Percentiles rank a stretch among this genome's conserved stretches.
phyloP scores from a whole-genome alignment of 257 asterid species.

The Jacaranda mimosifolia region DNA sequence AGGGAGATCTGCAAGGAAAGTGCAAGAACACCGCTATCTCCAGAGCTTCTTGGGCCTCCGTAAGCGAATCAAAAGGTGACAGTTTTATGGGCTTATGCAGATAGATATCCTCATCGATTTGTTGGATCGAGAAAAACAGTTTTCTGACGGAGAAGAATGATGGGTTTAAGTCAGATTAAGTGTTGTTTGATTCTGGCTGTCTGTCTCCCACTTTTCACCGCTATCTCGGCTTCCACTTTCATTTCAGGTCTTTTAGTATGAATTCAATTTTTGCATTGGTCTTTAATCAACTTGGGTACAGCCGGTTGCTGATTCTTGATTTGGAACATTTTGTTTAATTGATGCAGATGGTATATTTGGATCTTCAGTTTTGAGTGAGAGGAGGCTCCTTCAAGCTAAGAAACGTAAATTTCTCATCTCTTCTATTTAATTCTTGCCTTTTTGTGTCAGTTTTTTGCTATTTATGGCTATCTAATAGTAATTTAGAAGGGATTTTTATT shows the following conservation, averaged over 20 bases:
- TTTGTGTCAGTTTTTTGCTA: background rate
- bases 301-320: constrained; percentile 12
- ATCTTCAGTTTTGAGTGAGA: constrained; percentile 53
- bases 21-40: background rate
- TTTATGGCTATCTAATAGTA: background rate
- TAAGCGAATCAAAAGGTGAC: background rate
- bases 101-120: background rate
- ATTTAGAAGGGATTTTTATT: constrained; percentile 17
- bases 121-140: constrained; percentile 17
- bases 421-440: background rate
- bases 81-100: constrained; percentile 21
- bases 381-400: constrained; percentile 78
- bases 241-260: constrained; percentile 57
- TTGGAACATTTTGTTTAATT: constrained; percentile 15
- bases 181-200: constrained; percentile 43
- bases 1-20: constrained; percentile 20
- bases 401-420: constrained; percentile 52
- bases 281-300: constrained; percentile 10
- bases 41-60: background rate
- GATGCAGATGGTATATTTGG: constrained; percentile 65
- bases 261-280: background rate
- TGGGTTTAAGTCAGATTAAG: constrained; percentile 44
- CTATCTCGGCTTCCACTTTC: constrained; percentile 55
- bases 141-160: constrained; percentile 15
- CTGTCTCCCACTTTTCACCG: constrained; percentile 46